Evolutionary conservation across 2,329 filamentous ascomycete species (phyloP).

Genomic region (Botrytis aclada): DNA sequence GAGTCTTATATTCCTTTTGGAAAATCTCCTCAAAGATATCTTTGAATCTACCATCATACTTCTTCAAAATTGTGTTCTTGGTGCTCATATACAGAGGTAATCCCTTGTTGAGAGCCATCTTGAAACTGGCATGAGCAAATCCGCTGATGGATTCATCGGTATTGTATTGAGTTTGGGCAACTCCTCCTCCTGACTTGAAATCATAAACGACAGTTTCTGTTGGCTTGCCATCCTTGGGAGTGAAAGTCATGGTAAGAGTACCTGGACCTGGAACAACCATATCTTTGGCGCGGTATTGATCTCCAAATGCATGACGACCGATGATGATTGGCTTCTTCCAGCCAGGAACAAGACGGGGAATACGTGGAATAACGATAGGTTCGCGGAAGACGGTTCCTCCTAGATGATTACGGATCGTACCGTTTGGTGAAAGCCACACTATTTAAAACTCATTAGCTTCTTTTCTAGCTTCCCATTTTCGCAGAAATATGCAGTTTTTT

Average conservation of each 20-base stretch:
- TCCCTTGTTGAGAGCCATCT: conserved; percentile 82
- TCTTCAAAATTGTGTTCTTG: conserved; percentile 99
- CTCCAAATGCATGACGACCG: conserved; percentile 95
- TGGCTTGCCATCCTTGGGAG: conserved; percentile 75
- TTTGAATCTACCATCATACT: conserved; percentile 98
- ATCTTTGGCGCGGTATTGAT: conserved; percentile 98
- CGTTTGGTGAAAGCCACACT: conserved; percentile 99
- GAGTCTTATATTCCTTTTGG: conserved; percentile 78
- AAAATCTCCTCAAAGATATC: conserved; percentile 99
- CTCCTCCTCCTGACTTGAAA: conserved; percentile 81
- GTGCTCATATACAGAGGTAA: conserved; percentile 99
- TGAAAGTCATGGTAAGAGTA: conserved; percentile 93
- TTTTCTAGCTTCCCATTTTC: background rate
- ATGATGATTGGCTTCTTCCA: conserved; percentile 99
- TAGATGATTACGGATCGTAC: conserved; percentile 72
- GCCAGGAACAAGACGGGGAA: conserved; percentile 89
- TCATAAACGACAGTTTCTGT: conserved; percentile 87
- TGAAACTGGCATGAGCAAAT: conserved; percentile 95
- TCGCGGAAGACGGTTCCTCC: conserved; percentile 98
- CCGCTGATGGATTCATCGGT: conserved; percentile 92
- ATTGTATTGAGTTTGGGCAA: conserved; percentile 97
- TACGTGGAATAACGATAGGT: conserved; percentile 91
- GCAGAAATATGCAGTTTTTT: background rate
- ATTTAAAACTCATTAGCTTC: conserved; percentile 23
- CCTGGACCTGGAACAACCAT: conserved; percentile 76